Conservation (phyloP, 352 stramenopile genomes). For the Globisporangium paddicum region DNA sequence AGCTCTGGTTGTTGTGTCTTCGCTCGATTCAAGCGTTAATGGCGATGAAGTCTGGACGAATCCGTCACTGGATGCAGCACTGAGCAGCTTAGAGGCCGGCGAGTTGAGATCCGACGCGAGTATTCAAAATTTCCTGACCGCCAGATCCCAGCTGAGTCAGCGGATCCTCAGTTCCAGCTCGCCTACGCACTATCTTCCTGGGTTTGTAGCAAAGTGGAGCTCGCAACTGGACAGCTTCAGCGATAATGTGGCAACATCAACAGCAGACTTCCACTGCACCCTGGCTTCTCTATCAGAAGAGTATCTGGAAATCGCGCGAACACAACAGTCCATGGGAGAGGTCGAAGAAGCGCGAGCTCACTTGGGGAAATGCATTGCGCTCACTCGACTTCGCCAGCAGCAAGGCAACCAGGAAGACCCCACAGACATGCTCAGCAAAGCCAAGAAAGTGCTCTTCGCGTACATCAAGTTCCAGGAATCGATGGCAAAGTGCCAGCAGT, state of each 20-base stretch:
- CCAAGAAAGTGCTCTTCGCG: slow-evolving; percentile 17
- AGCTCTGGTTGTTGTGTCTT: not conserved
- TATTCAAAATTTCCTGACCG: not conserved
- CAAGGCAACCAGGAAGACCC: not conserved
- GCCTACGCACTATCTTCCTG: not conserved
- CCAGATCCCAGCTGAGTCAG: not conserved
- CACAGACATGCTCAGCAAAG: not conserved
- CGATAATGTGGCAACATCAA: not conserved
- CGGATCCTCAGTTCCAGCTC: not conserved
- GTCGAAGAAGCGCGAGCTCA: slow-evolving; percentile 1
- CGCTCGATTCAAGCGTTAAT: not conserved
- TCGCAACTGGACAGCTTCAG: not conserved
- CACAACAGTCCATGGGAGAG: slow-evolving; percentile 1
- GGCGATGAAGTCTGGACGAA: not conserved
- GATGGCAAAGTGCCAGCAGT: slow-evolving; percentile 5
- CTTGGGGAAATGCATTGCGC: slow-evolving; percentile 8
- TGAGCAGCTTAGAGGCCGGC: not conserved
- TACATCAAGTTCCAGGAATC: slow-evolving; percentile 26
- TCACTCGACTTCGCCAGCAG: not conserved
- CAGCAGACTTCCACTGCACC: not conserved
- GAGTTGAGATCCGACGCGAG: not conserved
- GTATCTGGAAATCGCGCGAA: slow-evolving; percentile 4
- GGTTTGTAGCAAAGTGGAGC: slow-evolving; percentile 5
- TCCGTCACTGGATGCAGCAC: not conserved
- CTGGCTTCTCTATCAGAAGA: not conserved